Percentiles rank a stretch among this genome's conserved stretches.
Evolutionary conservation across 2,329 filamentous ascomycete species (phyloP).

Genomic region (Aspergillus sclerotialis): DNA sequence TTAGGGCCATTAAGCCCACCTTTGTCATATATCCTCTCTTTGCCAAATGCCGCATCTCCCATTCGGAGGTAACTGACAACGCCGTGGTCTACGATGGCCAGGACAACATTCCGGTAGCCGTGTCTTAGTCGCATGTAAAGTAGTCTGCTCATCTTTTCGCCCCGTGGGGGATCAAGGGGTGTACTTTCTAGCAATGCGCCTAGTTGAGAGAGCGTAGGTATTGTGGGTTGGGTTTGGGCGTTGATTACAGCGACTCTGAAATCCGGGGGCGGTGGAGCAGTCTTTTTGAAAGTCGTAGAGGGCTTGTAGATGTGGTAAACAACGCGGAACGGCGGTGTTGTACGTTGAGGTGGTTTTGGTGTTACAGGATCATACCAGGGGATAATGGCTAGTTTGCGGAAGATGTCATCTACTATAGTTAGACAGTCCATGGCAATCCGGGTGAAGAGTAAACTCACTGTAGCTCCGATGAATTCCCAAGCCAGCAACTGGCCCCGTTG

Average conservation of each 20-base stretch:
- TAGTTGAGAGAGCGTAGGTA: constrained; percentile 70
- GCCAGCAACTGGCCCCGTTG: constrained; percentile 44
- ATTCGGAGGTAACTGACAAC: constrained; percentile 82
- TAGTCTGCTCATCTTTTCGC: constrained; percentile 42
- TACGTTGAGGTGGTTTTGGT: constrained; percentile 15
- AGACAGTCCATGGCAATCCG: background rate
- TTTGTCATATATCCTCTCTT: constrained; percentile 60
- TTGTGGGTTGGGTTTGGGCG: constrained; percentile 56
- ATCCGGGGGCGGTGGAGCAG: constrained; percentile 68
- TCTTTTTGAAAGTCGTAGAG: constrained; percentile 64
- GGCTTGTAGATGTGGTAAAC: constrained; percentile 81
- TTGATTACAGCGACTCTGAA: constrained; percentile 80
- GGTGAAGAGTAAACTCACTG: constrained; percentile 22
- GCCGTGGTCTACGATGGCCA: constrained; percentile 85
- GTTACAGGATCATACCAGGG: constrained; percentile 58
- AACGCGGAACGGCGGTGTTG: constrained; percentile 57
- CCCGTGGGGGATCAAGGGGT: constrained; percentile 57
- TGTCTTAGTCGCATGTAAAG: constrained; percentile 76
- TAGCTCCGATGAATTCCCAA: constrained; percentile 51
- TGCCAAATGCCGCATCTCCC: constrained; percentile 70
- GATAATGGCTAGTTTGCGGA: constrained; percentile 67
- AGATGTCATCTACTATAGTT: constrained; percentile 56
- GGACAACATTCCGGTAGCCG: constrained; percentile 72
- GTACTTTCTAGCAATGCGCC: constrained; percentile 64
- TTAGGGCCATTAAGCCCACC: constrained; percentile 22